Conservation (phyloP, 192 early-diverging fungal genomes). For the Martensiomyces pterosporus region DNA sequence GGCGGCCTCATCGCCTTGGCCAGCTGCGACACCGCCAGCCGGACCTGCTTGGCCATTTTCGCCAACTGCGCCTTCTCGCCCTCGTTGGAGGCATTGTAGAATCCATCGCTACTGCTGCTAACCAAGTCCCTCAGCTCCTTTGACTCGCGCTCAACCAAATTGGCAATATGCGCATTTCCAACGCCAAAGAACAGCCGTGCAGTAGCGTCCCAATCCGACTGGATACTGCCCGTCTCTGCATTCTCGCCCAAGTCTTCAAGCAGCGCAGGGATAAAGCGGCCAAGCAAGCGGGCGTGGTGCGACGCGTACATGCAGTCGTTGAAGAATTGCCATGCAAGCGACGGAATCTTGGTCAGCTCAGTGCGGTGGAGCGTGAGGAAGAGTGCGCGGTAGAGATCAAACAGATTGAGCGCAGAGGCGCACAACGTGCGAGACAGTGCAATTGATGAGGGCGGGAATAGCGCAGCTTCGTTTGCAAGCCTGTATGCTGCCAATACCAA, state of each 20-base stretch:
- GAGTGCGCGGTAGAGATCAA: constrained; percentile 20
- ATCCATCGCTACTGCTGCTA: constrained; percentile 4
- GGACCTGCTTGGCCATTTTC: constrained; percentile 9
- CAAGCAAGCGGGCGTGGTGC: constrained; percentile 22
- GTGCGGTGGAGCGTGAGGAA: constrained; percentile 21
- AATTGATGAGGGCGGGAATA: not conserved
- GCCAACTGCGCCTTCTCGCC: constrained; percentile 2
- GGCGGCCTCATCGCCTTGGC: constrained; percentile 22
- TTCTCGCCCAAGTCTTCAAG: too few relatives aligned
- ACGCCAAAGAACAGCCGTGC: constrained; percentile 6
- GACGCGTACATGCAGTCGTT: constrained; percentile 46
- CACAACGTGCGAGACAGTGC: not conserved
- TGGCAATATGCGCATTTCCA: constrained; percentile 3
- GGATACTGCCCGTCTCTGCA: not conserved
- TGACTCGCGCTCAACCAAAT: constrained; percentile 5
- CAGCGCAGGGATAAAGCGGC: not conserved
- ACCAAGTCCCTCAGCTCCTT: constrained; percentile 12
- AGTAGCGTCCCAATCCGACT: constrained; percentile 5
- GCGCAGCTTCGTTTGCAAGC: constrained; percentile 11
- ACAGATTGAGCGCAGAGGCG: constrained; percentile 2
- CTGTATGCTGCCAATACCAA: constrained; percentile 10
- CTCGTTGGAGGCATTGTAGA: not conserved
- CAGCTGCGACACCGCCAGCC: constrained; percentile 16
- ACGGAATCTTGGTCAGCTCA: constrained; percentile 21
- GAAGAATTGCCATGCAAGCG: constrained; percentile 37